Evolutionary conservation across 208 protist genomes (phyloP), one percentile per base, ranked within the genome.

Genomic region (Novymonas esmeraldas): DNA sequence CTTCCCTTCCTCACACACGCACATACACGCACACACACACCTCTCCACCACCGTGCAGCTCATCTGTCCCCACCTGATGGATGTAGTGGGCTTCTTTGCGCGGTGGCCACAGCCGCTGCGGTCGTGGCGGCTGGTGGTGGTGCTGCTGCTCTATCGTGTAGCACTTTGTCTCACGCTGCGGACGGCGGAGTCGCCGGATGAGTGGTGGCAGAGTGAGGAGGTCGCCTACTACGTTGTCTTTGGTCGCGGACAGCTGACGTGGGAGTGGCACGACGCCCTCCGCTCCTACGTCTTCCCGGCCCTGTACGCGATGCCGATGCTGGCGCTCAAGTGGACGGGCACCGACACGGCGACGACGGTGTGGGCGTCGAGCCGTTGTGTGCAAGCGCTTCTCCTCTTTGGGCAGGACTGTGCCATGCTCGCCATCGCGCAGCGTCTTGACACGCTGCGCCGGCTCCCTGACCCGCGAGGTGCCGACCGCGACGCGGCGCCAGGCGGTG

Each of bases 141-240:
- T 16, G 16, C 50, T 84, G 26, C 82, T 89, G 36, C 18, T 86
- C 14, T 87, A 81, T 51, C 84, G 85, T 33, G 29, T 89, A 1
- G 36, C 85, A 33, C 77, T 91, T 0, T 76, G 77, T 39, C 42
- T 92, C 6, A 76, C 73, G 11, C 46, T 90, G 34, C 55, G 52
- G 16, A 87, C 83, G 2, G 70, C 71, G 3, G 89, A 93, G 51
- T 74, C 85, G 7, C 88, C 92, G 4, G 92, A 96, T 55, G 88
- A 93, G 72, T 96, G 87, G 85, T 96, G 92, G 92, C 92, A 96
- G 69, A 86, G 85, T 38, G 74, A 78, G 9, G 89, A 96, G 60
- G 79, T 96, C 4, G 92, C 89, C 13, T 96, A 96, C 66, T 63
- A 79, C 38, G 66, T 94, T 39, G 89, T 93, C 4, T 96, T 89